Evolutionary conservation across 306 rosid species (phyloP).

Genomic region (Lathyrus tuberosus): DNA sequence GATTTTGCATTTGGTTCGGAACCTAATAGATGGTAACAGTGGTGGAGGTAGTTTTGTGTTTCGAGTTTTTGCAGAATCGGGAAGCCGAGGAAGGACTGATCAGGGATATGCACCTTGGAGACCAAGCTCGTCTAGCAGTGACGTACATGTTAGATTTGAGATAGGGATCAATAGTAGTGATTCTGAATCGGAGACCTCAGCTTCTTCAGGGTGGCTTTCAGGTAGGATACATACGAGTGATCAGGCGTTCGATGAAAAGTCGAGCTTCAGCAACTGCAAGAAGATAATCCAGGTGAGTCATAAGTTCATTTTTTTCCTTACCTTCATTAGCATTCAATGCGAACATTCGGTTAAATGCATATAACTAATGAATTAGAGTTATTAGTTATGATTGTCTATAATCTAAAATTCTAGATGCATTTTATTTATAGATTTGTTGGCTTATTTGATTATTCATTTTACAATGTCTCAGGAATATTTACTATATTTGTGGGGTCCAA

Average conservation of each 20-base stretch:
- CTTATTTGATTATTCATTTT: slow-evolving; percentile 11
- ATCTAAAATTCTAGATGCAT: slow-evolving; percentile 10
- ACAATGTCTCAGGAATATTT: no score
- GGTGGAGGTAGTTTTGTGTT: slow-evolving; percentile 58
- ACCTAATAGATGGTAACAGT: slow-evolving; percentile 53
- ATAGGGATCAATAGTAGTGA: slow-evolving; percentile 50
- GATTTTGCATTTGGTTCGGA: slow-evolving; percentile 85
- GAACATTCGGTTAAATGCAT: background rate
- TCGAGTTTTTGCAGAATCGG: slow-evolving; percentile 56
- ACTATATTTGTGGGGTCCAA: no score
- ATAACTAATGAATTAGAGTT: background rate
- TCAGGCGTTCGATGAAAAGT: slow-evolving; percentile 50
- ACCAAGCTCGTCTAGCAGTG: slow-evolving; percentile 58
- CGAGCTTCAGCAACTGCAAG: slow-evolving; percentile 82
- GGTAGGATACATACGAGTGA: slow-evolving; percentile 48
- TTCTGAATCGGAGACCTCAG: slow-evolving; percentile 49
- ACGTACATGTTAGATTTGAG: slow-evolving; percentile 73
- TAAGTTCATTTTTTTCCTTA: background rate
- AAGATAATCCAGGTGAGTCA: slow-evolving; percentile 77
- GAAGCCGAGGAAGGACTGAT: slow-evolving; percentile 74
- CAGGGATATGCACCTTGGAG: slow-evolving; percentile 74
- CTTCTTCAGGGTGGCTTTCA: slow-evolving; percentile 37
- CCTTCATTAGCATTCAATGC: background rate
- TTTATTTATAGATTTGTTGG: slow-evolving; percentile 8
- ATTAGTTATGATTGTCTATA: background rate